Evolutionary conservation across 257 asterid species (phyloP), one percentile per base, ranked within the genome.

Genomic region (Solanum pennellii): DNA sequence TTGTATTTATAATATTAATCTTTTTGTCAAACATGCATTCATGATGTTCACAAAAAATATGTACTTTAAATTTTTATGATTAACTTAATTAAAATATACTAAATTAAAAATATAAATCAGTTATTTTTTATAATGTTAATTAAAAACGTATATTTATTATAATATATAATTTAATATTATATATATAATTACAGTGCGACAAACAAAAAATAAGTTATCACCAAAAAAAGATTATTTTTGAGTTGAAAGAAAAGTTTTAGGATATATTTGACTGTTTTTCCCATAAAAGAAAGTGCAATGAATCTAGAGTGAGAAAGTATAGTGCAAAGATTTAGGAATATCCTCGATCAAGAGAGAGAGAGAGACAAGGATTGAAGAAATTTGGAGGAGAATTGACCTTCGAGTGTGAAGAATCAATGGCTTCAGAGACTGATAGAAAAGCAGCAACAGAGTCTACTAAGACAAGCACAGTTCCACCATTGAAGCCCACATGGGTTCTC

Each of bases 401-500:
- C 31, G 10, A 66, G 25, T 25, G 73, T 25, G 73, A 66, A 25
- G 73, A 66, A n/a, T 66, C 73, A 66, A 66, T 66, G 73, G 35
- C 73, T 66, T 25, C 35, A 66, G 35, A 12, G 73, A 25, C 73
- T 6, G 73, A 12, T 35, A 25, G 3, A 25, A 66, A 66, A 25
- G 71, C 71, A 62, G 71, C 71, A n/a, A n/a, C 71, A 65, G 73
- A 66, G 73, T 6, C 73, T 25, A 66, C 73, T 66, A 66, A 66
- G 73, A 25, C 73, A 3, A 66, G 29, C 35, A 29, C 35, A 66
- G 73, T 66, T 66, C 73, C 73, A 25, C 73, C 73, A 66, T 66
- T 66, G 73, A 66, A 66, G 73, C 20, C 73, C 35, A 66, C 73
- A 12, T 89, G 95, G 94, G 94, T 92, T 66, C 95, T 93, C 69